phyloP scores from a whole-genome alignment of 345 rosid species.

The Triadica sebifera region DNA sequence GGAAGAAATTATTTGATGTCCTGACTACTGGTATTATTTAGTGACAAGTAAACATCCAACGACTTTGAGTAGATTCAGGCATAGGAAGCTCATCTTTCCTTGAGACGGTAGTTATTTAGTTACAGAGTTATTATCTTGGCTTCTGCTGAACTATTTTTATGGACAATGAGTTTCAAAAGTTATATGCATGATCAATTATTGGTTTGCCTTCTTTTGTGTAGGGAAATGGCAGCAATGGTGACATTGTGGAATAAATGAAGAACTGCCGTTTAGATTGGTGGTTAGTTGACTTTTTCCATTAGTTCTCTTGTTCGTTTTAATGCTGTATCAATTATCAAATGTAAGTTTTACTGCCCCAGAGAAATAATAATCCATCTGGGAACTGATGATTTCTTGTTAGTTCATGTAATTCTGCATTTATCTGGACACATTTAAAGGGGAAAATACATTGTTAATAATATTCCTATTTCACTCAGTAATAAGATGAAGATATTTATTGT shows the following conservation, averaged over 20 bases:
- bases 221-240: conserved; percentile 9
- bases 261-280: neutral
- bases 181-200: neutral
- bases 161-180: neutral
- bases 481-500: neutral
- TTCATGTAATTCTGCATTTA: neutral
- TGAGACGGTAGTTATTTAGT: neutral
- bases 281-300: conserved; percentile 3
- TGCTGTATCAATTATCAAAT: conserved; percentile 13
- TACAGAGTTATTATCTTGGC: neutral
- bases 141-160: neutral
- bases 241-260: conserved; percentile 16
- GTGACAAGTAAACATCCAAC: neutral
- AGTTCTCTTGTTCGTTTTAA: conserved; percentile 12
- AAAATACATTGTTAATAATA: conserved; percentile 18
- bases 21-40: too few species aligned
- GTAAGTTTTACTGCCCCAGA: conserved; percentile 1
- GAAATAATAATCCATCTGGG: neutral
- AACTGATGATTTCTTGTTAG: conserved; percentile 6
- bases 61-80: neutral
- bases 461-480: neutral
- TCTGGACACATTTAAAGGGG: neutral
- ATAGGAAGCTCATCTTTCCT: neutral
- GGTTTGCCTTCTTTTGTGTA: conserved; percentile 3
- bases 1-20: neutral